Base-by-base conservation (phyloP, 257 asterid species). In the Nicotiana benthamiana region DNA sequence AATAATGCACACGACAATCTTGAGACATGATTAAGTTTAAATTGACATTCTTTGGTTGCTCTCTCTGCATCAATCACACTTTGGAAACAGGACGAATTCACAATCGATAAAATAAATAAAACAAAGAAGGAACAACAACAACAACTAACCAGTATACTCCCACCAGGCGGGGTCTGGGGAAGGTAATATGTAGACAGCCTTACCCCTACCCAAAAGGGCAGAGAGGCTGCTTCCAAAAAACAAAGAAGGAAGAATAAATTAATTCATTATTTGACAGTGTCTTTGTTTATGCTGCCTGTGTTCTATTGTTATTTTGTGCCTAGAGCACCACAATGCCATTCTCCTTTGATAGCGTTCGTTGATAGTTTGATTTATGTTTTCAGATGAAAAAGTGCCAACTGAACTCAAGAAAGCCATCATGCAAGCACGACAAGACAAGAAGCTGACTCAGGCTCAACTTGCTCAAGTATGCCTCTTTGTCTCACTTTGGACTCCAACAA, bases 371-470 rank as follows among this genome's bases (percentile, higher is more conserved):
- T 30, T 30, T n/a, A 68, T 12, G 6, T 40, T 63, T 17, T n/a
- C 90, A 95, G 99, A 93, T 83, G 91, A 93, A 76, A 93, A 91
- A 89, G 99, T 95, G 32, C 97, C 99, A 5, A 85, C 88, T 36
- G 99, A 95, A 85, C 75, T 95, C 82, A 95, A 91, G 83, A 95
- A 84, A 86, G 94, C 98, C 2, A 93, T 95, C 81, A 92, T 91
- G 97, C 94, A 92, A 67, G 99, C 87, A 65, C 92, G 99, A 48
- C 88, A 81, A 90, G 98, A 93, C 6, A 95, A 95, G 89, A 93
- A 95, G 79, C 86, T 95, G 51, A 95, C 94, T 4, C 99, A 95
- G 82, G 86, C 99, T 83, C 97, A 95, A 83, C 97, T 95, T 80
- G 97, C 96, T 81, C 93, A 95, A 92, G 99, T 95, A 66, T 76